Percentiles rank a stretch among this genome's conserved stretches.
Conservation (phyloP, 2,329 filamentous ascomycete species). For the Rhynchosporium secalis region DNA sequence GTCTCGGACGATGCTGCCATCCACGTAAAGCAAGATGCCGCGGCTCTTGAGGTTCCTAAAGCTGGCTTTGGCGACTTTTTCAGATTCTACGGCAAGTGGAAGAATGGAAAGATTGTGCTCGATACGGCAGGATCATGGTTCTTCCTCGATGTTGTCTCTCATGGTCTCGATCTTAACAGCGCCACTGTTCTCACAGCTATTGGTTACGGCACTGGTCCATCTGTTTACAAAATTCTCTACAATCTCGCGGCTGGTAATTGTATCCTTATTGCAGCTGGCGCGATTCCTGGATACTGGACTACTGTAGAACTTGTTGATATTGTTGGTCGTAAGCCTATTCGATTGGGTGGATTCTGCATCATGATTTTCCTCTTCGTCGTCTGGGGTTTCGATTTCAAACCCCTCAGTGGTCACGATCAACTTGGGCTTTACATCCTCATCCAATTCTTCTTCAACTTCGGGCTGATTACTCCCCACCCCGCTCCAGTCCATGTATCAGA, state of each 20-base stretch:
- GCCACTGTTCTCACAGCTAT: conserved; percentile 71
- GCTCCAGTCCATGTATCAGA: neutral
- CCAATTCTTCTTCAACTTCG: conserved; percentile 68
- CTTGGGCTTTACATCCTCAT: conserved; percentile 63
- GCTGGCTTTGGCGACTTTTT: conserved; percentile 71
- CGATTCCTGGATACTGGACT: conserved; percentile 79
- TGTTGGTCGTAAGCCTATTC: conserved; percentile 77
- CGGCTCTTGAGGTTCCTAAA: conserved; percentile 63
- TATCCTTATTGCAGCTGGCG: conserved; percentile 74
- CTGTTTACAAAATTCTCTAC: conserved; percentile 69
- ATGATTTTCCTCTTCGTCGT: conserved; percentile 63
- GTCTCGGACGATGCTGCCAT: conserved; percentile 65
- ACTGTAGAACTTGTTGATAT: conserved; percentile 74
- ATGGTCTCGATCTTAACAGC: conserved; percentile 73
- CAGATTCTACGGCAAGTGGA: conserved; percentile 68
- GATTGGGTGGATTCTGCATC: conserved; percentile 62
- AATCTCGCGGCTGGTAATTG: conserved; percentile 74
- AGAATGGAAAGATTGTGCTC: conserved; percentile 71
- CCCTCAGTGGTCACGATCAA: conserved; percentile 50
- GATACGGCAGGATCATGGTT: conserved; percentile 86
- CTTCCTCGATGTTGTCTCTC: conserved; percentile 53
- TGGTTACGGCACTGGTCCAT: conserved; percentile 64
- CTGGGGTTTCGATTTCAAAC: conserved; percentile 60
- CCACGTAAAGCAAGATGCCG: conserved; percentile 53
- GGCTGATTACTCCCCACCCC: conserved; percentile 17